Evolutionary conservation across 2,329 filamentous ascomycete genomes (phyloP).

Genomic region (Trichoderma harzianum): DNA sequence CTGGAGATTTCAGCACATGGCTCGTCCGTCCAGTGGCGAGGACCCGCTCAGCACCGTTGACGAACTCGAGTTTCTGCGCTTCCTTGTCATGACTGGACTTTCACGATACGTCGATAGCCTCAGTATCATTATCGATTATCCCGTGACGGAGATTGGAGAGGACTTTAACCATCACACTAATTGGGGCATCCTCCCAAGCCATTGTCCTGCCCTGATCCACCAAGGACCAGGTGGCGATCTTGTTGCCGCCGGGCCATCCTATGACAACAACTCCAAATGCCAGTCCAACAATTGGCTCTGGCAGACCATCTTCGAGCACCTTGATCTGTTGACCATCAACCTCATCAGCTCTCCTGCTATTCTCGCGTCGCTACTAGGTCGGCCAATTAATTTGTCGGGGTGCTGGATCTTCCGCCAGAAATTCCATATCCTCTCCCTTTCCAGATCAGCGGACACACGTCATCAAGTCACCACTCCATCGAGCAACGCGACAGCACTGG

Average conservation of each 20-base stretch:
- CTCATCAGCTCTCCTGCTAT: constrained; percentile 60
- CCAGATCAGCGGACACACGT: constrained; percentile 25
- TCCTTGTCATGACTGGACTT: constrained; percentile 36
- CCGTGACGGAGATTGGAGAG: constrained; percentile 25
- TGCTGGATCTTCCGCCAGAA: constrained; percentile 62
- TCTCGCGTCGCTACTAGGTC: constrained; percentile 58
- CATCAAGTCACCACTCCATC: background rate
- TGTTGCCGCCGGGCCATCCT: background rate
- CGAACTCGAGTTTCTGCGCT: constrained; percentile 39
- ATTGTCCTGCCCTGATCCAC: constrained; percentile 28
- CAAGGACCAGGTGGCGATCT: background rate
- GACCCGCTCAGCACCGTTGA: constrained; percentile 23
- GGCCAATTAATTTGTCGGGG: constrained; percentile 54
- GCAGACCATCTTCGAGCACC: constrained; percentile 50
- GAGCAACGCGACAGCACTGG: background rate
- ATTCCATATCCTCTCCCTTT: constrained; percentile 57
- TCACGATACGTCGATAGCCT: constrained; percentile 41
- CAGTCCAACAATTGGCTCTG: constrained; percentile 47
- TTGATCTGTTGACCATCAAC: constrained; percentile 53
- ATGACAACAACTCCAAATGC: constrained; percentile 1
- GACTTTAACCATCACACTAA: constrained; percentile 27
- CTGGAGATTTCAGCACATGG: constrained; percentile 38
- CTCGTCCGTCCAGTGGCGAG: constrained; percentile 24
- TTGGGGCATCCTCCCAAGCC: constrained; percentile 32
- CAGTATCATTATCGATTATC: constrained; percentile 39